phyloP scores from a whole-genome alignment of 306 rosid species.

The Elaeagnus macrophylla region DNA sequence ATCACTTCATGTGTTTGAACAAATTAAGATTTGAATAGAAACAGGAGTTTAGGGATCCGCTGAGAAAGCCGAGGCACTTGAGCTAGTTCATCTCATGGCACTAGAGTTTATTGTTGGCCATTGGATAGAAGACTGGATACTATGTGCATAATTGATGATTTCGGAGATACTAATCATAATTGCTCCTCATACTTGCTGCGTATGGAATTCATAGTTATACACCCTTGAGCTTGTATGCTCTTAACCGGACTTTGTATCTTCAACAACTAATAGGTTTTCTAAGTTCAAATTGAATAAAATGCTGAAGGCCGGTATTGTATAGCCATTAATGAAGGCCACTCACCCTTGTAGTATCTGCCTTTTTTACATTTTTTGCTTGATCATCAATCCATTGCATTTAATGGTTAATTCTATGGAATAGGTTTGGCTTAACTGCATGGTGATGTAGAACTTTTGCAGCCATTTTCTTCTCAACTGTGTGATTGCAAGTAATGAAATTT shows the following conservation, averaged over 20 bases:
- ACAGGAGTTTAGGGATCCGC: constrained; percentile 68
- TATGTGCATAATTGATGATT: constrained; percentile 8
- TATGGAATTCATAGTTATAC: constrained; percentile 12
- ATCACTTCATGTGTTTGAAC: not conserved
- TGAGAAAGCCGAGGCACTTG: constrained; percentile 23
- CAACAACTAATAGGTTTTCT: constrained; percentile 25
- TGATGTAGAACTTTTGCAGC: too few species aligned
- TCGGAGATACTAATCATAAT: constrained; percentile 24
- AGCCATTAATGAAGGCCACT: constrained; percentile 22
- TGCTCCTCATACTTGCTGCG: constrained; percentile 18
- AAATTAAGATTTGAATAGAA: constrained; percentile 14
- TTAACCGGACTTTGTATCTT: constrained; percentile 22
- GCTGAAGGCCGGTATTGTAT: constrained; percentile 34
- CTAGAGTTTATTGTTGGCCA: constrained; percentile 18
- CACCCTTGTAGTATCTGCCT: constrained; percentile 2
- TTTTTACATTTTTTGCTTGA: not conserved
- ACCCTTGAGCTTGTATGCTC: constrained; percentile 2
- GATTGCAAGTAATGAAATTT: too few species aligned
- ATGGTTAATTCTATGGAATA: not conserved
- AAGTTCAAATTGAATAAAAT: constrained; percentile 32
- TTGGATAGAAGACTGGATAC: constrained; percentile 12
- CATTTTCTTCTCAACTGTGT: too few species aligned
- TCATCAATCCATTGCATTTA: constrained; percentile 17
- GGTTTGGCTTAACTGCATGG: too few species aligned
- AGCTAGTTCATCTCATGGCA: constrained; percentile 18